Conservation (phyloP, 202 grass and related monocot species). For the Hordeum pubiflorum region DNA sequence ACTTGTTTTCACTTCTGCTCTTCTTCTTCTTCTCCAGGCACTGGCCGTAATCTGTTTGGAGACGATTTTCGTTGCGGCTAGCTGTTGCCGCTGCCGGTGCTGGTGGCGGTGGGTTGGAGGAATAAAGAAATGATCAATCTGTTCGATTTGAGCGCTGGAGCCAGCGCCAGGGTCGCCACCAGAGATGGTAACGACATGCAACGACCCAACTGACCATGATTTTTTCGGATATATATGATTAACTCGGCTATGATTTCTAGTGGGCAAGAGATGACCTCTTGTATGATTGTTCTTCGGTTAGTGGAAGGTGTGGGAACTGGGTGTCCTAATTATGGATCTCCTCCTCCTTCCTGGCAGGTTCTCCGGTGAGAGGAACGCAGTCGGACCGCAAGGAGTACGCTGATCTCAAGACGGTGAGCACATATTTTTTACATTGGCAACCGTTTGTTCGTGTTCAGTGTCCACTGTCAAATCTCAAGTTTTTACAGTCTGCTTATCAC, state of each 20-base stretch:
- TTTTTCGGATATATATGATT: constrained; percentile 24
- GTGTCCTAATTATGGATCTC: constrained; percentile 31
- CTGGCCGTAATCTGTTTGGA: constrained; percentile 11
- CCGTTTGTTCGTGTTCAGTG: not conserved
- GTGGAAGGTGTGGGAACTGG: not conserved
- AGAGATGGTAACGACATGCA: constrained; percentile 41
- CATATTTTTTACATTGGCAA: not conserved
- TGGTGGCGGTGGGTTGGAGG: not conserved
- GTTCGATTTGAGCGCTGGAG: constrained; percentile 43
- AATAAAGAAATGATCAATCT: constrained; percentile 52
- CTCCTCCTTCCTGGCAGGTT: constrained; percentile 31
- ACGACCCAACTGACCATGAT: constrained; percentile 18
- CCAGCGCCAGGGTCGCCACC: constrained; percentile 33
- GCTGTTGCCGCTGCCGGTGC: constrained; percentile 8
- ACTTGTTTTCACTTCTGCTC: not conserved
- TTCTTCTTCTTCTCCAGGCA: constrained; percentile 5
- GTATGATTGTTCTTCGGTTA: constrained; percentile 23
- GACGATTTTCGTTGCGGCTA: constrained; percentile 13
- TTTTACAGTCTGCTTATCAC: constrained; percentile 11
- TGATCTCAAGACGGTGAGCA: constrained; percentile 29
- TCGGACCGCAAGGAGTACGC: constrained; percentile 35
- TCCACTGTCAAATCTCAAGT: not conserved
- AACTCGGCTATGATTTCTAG: not conserved
- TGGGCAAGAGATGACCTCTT: not conserved
- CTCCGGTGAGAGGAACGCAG: constrained; percentile 33